phyloP scores from a whole-genome alignment of 2,329 filamentous ascomycete species.

The Fusarium caatingaense region DNA sequence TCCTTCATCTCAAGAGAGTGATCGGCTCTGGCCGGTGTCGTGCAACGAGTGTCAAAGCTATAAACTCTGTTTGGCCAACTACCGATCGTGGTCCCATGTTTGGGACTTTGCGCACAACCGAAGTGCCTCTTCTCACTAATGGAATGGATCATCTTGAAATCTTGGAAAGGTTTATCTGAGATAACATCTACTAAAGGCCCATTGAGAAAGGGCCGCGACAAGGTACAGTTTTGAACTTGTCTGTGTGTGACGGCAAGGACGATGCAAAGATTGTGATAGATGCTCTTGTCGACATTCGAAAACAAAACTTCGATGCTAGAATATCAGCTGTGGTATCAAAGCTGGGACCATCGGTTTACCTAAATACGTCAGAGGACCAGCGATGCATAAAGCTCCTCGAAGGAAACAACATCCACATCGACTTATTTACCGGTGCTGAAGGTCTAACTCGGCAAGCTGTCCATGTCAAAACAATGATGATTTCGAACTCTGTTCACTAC shows the following conservation, averaged over 20 bases:
- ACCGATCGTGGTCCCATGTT: not conserved
- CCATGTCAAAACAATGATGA: slow-evolving; percentile 6
- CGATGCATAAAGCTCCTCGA: not conserved
- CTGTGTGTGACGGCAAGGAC: slow-evolving; percentile 11
- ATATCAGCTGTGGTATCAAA: slow-evolving; percentile 8
- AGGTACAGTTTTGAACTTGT: slow-evolving; percentile 3
- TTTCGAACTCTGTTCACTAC: not conserved
- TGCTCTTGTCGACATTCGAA: not conserved
- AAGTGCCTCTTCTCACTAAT: not conserved
- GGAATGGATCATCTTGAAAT: not conserved
- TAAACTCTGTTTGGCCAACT: not conserved
- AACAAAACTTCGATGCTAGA: not conserved
- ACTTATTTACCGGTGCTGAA: slow-evolving; percentile 1
- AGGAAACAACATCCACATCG: not conserved
- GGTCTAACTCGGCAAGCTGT: slow-evolving; percentile 5
- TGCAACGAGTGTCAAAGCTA: slow-evolving; percentile 7
- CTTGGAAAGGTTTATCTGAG: not conserved
- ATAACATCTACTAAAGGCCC: not conserved
- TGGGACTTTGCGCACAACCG: not conserved
- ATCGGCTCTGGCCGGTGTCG: not conserved
- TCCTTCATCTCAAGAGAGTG: not conserved
- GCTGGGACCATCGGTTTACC: not conserved
- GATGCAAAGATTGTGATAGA: slow-evolving; percentile 9
- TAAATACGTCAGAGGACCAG: fast-evolving
- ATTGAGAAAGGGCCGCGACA: not conserved